A percentile compares a stretch with the other conserved stretches of the same genome.
Conservation (phyloP, 345 rosid genomes). For the Dimocarpus longan region DNA sequence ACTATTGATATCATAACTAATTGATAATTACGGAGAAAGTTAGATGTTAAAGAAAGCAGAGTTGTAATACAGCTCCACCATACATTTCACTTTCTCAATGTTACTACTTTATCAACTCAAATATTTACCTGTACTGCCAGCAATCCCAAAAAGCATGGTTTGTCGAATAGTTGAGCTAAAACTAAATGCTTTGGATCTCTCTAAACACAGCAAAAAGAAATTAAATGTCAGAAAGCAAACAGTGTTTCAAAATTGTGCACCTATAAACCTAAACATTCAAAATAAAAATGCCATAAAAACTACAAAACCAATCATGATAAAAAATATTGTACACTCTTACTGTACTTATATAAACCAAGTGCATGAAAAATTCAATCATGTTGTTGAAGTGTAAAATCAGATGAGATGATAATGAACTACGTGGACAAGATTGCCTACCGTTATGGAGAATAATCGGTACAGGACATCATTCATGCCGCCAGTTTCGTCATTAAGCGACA, state of each 20-base stretch:
- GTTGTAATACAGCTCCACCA: too few relatives aligned
- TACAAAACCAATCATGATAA: too few relatives aligned
- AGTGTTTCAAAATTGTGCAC: neutral
- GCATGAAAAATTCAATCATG: neutral
- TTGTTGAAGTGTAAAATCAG: neutral
- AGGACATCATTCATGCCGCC: slow-evolving; percentile 70
- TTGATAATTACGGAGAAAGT: too few relatives aligned
- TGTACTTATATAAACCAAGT: neutral
- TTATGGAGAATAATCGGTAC: slow-evolving; percentile 41
- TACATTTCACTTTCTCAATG: too few relatives aligned
- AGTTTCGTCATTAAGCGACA: slow-evolving; percentile 58
- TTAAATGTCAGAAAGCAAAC: slow-evolving; percentile 3
- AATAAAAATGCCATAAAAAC: too few relatives aligned
- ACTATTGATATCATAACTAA: too few relatives aligned
- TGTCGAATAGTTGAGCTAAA: slow-evolving; percentile 61
- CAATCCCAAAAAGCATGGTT: slow-evolving; percentile 58
- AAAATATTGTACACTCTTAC: too few relatives aligned
- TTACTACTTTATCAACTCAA: neutral
- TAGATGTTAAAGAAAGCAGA: too few relatives aligned
- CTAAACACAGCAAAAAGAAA: slow-evolving; percentile 28
- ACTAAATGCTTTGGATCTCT: slow-evolving; percentile 50
- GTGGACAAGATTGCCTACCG: slow-evolving; percentile 29
- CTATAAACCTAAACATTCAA: neutral
- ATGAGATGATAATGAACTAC: neutral
- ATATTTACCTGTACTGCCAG: slow-evolving; percentile 50